Evolutionary conservation across 1,139 yeast genomes (phyloP).

Genomic region (Yamadazyma blattariae): DNA sequence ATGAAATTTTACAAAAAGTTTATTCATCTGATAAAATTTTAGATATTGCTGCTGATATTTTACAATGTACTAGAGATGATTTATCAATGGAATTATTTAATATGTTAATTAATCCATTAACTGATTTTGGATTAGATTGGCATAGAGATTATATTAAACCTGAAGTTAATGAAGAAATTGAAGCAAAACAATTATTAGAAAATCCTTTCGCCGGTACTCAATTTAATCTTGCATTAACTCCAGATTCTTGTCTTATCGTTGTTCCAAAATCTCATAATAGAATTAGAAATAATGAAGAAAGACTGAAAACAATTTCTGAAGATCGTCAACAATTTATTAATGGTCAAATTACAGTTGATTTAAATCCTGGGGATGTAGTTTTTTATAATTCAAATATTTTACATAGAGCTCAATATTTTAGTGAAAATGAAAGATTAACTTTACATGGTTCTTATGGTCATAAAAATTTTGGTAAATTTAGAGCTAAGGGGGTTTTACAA

Average conservation of each 20-base stretch:
- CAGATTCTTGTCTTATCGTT: slow-evolving; percentile 50
- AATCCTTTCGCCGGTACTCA: slow-evolving; percentile 54
- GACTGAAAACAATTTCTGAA: slow-evolving; percentile 35
- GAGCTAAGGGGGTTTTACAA: slow-evolving; percentile 54
- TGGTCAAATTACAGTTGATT: slow-evolving; percentile 41
- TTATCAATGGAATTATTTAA: slow-evolving; percentile 54
- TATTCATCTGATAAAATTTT: slow-evolving; percentile 44
- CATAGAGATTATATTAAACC: slow-evolving; percentile 55
- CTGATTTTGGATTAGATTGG: slow-evolving; percentile 57
- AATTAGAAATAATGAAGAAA: slow-evolving; percentile 45
- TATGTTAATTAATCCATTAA: slow-evolving; percentile 55
- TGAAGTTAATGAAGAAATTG: slow-evolving; percentile 47
- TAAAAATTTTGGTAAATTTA: slow-evolving; percentile 36
- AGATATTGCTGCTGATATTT: slow-evolving; percentile 42
- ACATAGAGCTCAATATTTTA: slow-evolving; percentile 48
- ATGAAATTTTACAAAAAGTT: slow-evolving; percentile 38
- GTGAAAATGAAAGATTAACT: slow-evolving; percentile 43
- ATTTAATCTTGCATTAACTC: slow-evolving; percentile 51
- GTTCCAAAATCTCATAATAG: slow-evolving; percentile 52
- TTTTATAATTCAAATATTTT: slow-evolving; percentile 54
- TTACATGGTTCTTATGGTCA: slow-evolving; percentile 57
- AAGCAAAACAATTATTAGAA: slow-evolving; percentile 33
- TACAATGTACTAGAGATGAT: slow-evolving; percentile 35
- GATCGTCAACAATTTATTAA: slow-evolving; percentile 36
- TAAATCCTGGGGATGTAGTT: slow-evolving; percentile 54